phyloP scores from a whole-genome alignment of 164 flowering plant genomes.

The Cinnamomum micranthum region DNA sequence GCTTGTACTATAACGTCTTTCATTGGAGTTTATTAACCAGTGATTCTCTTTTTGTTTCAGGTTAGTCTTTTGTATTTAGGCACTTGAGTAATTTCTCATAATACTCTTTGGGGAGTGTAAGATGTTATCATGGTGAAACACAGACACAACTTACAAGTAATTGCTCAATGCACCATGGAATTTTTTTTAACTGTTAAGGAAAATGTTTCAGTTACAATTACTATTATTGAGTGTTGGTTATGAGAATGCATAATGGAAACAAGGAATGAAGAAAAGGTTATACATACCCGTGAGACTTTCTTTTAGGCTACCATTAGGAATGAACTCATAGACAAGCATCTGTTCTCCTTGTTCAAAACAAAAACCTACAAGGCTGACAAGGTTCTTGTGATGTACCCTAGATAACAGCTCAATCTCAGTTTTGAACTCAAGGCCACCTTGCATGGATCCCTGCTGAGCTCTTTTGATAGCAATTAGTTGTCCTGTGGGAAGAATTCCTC shows the following conservation, averaged over 20 bases:
- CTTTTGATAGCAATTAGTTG: slow-evolving; percentile 61
- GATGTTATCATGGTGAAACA: neutral
- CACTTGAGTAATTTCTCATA: neutral
- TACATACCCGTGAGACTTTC: slow-evolving; percentile 58
- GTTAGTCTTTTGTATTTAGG: neutral
- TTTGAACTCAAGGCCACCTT: slow-evolving; percentile 72
- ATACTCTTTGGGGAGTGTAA: neutral
- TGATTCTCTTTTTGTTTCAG: neutral
- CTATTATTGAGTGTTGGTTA: neutral
- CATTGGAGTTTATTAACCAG: too few relatives aligned
- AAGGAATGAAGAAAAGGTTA: neutral
- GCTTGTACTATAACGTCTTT: neutral
- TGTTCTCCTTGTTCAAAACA: slow-evolving; percentile 77
- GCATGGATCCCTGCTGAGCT: slow-evolving; percentile 69
- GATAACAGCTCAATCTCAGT: slow-evolving; percentile 71
- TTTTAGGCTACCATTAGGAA: slow-evolving; percentile 60
- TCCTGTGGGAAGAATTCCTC: slow-evolving; percentile 49
- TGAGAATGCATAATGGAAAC: neutral
- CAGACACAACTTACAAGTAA: neutral
- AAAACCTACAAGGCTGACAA: slow-evolving; percentile 59
- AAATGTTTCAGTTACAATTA: neutral
- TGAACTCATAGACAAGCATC: slow-evolving; percentile 63
- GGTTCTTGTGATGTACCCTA: slow-evolving; percentile 75
- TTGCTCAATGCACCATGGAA: neutral
- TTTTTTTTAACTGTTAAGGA: neutral